phyloP scores from a whole-genome alignment of 164 flowering plant species.

The Buxus sempervirens region DNA sequence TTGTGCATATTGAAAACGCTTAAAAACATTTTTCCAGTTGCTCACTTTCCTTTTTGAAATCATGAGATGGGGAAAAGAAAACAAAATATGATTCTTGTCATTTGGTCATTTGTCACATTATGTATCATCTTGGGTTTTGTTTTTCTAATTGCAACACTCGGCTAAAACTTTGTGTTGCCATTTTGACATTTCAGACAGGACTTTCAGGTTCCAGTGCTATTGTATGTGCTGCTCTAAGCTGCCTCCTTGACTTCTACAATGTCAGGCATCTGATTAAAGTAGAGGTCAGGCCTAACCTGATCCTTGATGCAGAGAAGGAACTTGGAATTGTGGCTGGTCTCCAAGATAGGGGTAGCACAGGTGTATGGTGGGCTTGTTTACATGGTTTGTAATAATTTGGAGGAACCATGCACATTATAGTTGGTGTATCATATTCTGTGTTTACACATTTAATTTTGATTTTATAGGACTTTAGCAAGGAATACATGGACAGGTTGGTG shows the following conservation, averaged over 20 bases:
- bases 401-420: background rate
- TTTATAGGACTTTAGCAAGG: constrained; percentile 75
- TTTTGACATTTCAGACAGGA: constrained; percentile 70
- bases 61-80: no score
- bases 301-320: constrained; percentile 85
- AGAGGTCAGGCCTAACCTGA: constrained; percentile 80
- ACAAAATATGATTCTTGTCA: no score
- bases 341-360: constrained; percentile 96
- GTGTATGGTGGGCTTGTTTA: constrained; percentile 97
- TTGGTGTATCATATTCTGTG: background rate
- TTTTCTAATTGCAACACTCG: background rate
- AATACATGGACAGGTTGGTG: constrained; percentile 70
- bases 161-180: background rate
- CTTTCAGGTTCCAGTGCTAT: constrained; percentile 99
- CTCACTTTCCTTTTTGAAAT: no score
- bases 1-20: background rate
- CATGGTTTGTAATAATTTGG: constrained; percentile 54
- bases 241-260: constrained; percentile 85
- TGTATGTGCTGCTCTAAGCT: constrained; percentile 83
- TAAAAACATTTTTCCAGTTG: no score
- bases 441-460: background rate
- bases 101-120: background rate
- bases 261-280: constrained; percentile 79
- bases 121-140: background rate
- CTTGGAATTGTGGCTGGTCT: constrained; percentile 98